Base-by-base conservation (phyloP, 2,329 filamentous ascomycete species). In the Hypomyces perniciosus region DNA sequence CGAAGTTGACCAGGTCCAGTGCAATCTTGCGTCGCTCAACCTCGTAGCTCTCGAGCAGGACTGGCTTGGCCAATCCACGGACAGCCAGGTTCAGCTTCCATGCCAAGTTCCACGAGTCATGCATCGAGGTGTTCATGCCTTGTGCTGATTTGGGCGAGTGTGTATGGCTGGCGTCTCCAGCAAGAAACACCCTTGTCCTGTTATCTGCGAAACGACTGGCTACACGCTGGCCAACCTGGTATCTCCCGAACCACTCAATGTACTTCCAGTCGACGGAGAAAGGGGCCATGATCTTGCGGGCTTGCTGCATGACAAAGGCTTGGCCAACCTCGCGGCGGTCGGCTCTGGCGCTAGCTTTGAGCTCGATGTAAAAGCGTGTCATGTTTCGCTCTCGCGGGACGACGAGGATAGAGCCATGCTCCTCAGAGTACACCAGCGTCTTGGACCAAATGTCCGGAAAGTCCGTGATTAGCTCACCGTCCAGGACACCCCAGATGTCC, bases 121-220 rank as follows among this genome's bases (percentile, higher is more conserved):
- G 83, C 79, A 88, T 85, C 30, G 74, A 79, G 2, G 86, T 79
- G 57, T 88, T 88, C 83, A 88, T 87, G 9, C 85, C 84, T 60
- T 86, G 83, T 2, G 83, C 83, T 1, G 81, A 83, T 60, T 86
- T 86, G 20, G 82, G 83, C 34, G 72, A 27, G 55, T 59, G 55
- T 77, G 74, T 1, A 75, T 79, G 57, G 76, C 74, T 1, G 80
- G 78, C 1, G 82, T 84, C 85, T 2, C 85, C 86, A 0, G 84
- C 82, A 4, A 89, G 72, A 62, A 90, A 90, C 8, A 90, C 73
- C 4, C 83, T 75, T 73, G 20, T 75, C 27, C 78, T 73, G 9
- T 71, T 66, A 6, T 72, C 72, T 38, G 74, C 77, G 63, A 85
- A 86, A 39, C 74, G 70, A 1, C 72, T 75, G 4, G 78, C 80